Percentiles rank a stretch among this genome's conserved stretches.
Evolutionary conservation across 192 early-diverging fungal species (phyloP).

Genomic region (Phycomyces blakesleeanus): DNA sequence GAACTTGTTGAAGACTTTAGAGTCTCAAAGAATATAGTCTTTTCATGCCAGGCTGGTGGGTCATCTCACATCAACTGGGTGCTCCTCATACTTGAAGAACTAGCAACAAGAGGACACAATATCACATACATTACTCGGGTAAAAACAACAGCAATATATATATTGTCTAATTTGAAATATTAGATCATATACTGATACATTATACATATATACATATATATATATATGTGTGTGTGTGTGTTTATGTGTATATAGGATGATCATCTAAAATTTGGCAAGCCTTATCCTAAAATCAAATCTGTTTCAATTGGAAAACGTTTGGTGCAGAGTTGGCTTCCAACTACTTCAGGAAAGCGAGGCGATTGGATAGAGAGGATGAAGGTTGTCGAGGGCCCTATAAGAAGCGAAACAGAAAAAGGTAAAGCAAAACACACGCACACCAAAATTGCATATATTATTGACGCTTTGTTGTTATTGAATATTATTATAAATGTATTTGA

Average conservation of each 20-base stretch:
- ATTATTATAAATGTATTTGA: too few species aligned
- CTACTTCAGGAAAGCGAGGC: too few species aligned
- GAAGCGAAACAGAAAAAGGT: too few species aligned
- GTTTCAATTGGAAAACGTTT: neutral
- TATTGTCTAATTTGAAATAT: neutral
- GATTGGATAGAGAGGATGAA: too few species aligned
- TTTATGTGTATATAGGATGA: too few species aligned
- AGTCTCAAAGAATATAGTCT: slow-evolving; percentile 13
- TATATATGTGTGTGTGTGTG: too few species aligned
- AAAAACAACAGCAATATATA: neutral
- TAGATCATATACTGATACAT: too few species aligned
- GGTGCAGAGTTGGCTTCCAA: neutral
- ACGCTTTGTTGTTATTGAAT: too few species aligned
- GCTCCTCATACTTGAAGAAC: slow-evolving; percentile 14
- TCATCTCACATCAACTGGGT: slow-evolving; percentile 27
- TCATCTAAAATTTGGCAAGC: slow-evolving; percentile 8
- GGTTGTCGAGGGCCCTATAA: too few species aligned
- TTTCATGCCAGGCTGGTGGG: slow-evolving; percentile 10
- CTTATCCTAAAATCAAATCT: slow-evolving; percentile 14
- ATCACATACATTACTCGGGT: slow-evolving; percentile 17
- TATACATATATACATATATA: too few species aligned
- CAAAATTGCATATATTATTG: too few species aligned
- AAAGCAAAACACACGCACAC: too few species aligned
- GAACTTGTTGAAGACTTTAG: neutral
- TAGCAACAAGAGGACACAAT: slow-evolving; percentile 17